A percentile compares a stretch with the other conserved stretches of the same genome.
phyloP scores from a whole-genome alignment of 2,329 filamentous ascomycete species.

The Penicillium crustosum region DNA sequence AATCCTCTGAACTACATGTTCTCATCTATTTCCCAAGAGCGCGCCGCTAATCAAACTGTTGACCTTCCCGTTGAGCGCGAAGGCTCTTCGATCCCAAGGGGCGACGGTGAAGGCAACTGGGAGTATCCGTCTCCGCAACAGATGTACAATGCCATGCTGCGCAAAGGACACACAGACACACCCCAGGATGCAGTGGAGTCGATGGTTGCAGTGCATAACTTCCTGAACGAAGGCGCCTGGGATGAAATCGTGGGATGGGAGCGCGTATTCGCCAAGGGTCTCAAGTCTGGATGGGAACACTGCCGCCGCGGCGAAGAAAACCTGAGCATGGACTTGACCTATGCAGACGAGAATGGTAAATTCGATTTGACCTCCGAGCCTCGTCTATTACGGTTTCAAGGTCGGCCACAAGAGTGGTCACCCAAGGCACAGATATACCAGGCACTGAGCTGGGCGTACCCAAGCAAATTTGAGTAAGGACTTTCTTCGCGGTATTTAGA shows the following conservation, averaged over 20 bases:
- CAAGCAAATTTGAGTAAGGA: conserved; percentile 71
- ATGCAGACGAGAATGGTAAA: conserved; percentile 45
- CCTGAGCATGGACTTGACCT: conserved; percentile 55
- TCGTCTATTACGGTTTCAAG: conserved; percentile 81
- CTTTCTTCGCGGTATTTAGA: not conserved
- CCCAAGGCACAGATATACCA: conserved; percentile 87
- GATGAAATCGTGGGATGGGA: conserved; percentile 94
- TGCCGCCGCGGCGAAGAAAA: conserved; percentile 74
- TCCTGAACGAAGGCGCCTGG: conserved; percentile 97
- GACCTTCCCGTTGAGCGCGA: conserved; percentile 78
- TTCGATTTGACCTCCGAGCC: conserved; percentile 54
- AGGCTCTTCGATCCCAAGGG: conserved; percentile 85
- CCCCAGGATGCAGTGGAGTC: conserved; percentile 89
- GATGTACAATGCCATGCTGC: conserved; percentile 97
- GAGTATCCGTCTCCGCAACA: conserved; percentile 98
- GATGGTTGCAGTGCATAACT: conserved; percentile 98
- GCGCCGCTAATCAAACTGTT: conserved; percentile 69
- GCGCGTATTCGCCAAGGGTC: conserved; percentile 73
- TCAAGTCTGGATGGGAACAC: conserved; percentile 69
- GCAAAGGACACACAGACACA: conserved; percentile 94
- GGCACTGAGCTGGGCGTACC: conserved; percentile 75
- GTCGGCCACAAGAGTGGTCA: conserved; percentile 82
- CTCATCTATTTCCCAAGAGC: conserved; percentile 75
- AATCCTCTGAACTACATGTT: conserved; percentile 97
- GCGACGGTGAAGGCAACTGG: conserved; percentile 74